Evolutionary conservation across 1,284 basidiomycete species (phyloP), one percentile per base, ranked within the genome.

Genomic region (Phellinidium pouzarii): DNA sequence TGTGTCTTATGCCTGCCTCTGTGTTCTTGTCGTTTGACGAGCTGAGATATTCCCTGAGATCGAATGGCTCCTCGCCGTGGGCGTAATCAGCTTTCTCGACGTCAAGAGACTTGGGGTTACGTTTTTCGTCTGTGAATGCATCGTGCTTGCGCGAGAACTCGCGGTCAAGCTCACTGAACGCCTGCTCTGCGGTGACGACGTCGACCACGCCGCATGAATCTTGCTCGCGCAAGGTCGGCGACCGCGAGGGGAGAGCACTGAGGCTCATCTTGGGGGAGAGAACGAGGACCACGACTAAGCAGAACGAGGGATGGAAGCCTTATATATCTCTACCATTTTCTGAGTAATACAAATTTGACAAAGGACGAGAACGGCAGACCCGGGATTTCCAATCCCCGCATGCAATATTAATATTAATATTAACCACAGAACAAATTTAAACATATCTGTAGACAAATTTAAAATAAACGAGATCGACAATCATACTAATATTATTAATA

Each of bases 11-110:
- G 3, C 88, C 89, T 4, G 85, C 83, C 25, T 72, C 66, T 56
- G 90, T 81, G 53, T 78, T 73, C 4, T 78, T 78, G 55, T 84
- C 78, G 59, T 84, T 83, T 25, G 78, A 82, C 2, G 80, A 79
- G 7, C 78, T 74, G 14, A 95, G 75, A 61, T 89, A 92, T 49
- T 86, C 86, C 27, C 80, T 77, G 6, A 94, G 75, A 65, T 91
- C 79, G 61, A 91, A 91, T 34, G 62, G 62, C 40, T 69, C 66
- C 29, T 69, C 73, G 20, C 60, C 59, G 8, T 65, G 57, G 6
- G 20, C 25, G 19, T 5, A 17, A 19, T 41, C 48, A 9, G 12
- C 48, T 55, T 17, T 56, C 48, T n/a, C 48, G 54, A 12, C 60
- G 52, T 6, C 68, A 76, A 59, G 80, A 77, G 62, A 14, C 2